phyloP scores from a whole-genome alignment of 805 yeast species.

The Myxozyma monticola region DNA sequence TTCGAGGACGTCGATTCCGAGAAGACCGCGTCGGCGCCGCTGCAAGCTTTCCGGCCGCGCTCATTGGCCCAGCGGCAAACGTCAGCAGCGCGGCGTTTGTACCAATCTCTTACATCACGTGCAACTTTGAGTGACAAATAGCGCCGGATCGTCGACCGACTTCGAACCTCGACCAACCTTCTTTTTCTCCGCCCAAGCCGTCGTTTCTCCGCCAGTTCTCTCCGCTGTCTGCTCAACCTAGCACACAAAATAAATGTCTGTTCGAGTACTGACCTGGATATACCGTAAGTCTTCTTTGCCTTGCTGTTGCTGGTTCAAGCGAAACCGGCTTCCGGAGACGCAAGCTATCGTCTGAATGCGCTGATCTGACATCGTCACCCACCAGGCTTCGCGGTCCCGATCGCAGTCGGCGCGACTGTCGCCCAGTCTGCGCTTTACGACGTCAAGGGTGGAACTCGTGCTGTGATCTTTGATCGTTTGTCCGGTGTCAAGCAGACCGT shows the following conservation, averaged over 20 bases:
- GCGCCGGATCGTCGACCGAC: too few species aligned
- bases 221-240: too few species aligned
- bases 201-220: too few species aligned
- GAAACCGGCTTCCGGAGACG: not conserved
- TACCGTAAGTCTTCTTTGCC: slow-evolving; percentile 16
- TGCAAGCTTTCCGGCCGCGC: too few species aligned
- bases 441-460: slow-evolving; percentile 94
- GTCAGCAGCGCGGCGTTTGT: too few species aligned
- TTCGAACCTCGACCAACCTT: too few species aligned
- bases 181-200: too few species aligned
- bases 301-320: not conserved
- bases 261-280: slow-evolving; percentile 22
- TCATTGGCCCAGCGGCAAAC: too few species aligned
- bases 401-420: slow-evolving; percentile 53
- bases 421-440: slow-evolving; percentile 87
- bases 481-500: slow-evolving; percentile 86
- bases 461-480: slow-evolving; percentile 90
- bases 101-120: too few species aligned
- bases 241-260: slow-evolving; percentile 7
- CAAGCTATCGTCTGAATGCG: not conserved
- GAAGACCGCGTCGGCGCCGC: too few species aligned
- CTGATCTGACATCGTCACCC: not conserved
- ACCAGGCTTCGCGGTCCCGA: slow-evolving; percentile 37
- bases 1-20: too few species aligned
- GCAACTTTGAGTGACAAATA: too few species aligned